Conservation (phyloP, 768 basidiomycete genomes). For the Rhodotorula paludigena region DNA sequence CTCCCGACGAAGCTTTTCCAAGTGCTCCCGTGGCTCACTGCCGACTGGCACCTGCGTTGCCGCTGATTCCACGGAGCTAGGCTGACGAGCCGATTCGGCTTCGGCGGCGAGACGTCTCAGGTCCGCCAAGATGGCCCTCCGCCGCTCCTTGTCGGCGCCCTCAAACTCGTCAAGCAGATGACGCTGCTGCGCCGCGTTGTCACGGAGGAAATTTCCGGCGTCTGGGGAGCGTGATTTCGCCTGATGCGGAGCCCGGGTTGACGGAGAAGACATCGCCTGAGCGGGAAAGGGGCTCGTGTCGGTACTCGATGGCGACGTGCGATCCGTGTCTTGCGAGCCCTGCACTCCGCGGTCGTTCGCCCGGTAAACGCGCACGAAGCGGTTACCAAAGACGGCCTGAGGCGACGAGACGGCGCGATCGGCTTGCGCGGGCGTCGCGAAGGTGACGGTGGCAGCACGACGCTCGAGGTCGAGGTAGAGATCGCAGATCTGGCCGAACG, state of each 20-base stretch:
- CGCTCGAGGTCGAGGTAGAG: slow-evolving; percentile 69
- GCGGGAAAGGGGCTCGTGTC: background rate
- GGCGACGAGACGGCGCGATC: slow-evolving; percentile 85
- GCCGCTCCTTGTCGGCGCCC: slow-evolving; percentile 54
- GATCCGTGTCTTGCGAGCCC: too few species aligned
- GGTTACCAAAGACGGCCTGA: slow-evolving; percentile 88
- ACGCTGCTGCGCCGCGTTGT: slow-evolving; percentile 84
- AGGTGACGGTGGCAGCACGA: slow-evolving; percentile 48
- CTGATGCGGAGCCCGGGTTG: slow-evolving; percentile 43
- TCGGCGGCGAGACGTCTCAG: slow-evolving; percentile 73
- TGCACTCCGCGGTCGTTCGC: too few species aligned
- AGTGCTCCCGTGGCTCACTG: background rate
- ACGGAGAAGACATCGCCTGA: slow-evolving; percentile 32
- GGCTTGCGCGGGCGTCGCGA: slow-evolving; percentile 79
- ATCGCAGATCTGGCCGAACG: slow-evolving; percentile 86
- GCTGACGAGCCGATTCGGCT: slow-evolving; percentile 53
- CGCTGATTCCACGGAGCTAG: background rate
- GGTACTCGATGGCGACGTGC: too few species aligned
- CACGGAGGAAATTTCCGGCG: slow-evolving; percentile 50
- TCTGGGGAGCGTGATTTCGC: background rate
- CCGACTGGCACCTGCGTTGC: background rate
- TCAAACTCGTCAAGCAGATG: slow-evolving; percentile 66
- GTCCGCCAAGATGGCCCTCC: slow-evolving; percentile 69
- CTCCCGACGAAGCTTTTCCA: background rate
- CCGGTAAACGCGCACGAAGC: slow-evolving; percentile 94